Evolutionary conservation across 192 early-diverging fungal genomes (phyloP).

Genomic region (Rhizoclosmatium sp.): DNA sequence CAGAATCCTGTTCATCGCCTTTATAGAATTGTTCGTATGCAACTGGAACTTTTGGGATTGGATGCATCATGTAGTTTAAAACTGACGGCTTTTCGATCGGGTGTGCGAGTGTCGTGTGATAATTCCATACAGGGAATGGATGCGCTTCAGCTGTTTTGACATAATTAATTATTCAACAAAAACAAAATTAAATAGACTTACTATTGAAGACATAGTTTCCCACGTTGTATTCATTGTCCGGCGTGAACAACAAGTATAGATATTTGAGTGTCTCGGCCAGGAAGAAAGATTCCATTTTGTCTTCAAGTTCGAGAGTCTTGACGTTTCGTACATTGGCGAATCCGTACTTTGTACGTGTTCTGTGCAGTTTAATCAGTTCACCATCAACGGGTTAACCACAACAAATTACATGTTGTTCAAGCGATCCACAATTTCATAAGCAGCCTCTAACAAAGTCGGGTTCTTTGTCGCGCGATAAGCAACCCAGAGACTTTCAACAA

Average conservation of each 20-base stretch:
- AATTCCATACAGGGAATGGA: slow-evolving; percentile 38
- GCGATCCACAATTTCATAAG: slow-evolving; percentile 34
- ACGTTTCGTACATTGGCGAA: slow-evolving; percentile 46
- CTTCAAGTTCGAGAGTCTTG: slow-evolving; percentile 21
- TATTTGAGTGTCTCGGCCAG: slow-evolving; percentile 45
- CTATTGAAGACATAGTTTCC: slow-evolving; percentile 40
- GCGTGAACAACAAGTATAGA: slow-evolving; percentile 35
- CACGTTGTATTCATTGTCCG: slow-evolving; percentile 29
- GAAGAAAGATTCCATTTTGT: slow-evolving; percentile 47
- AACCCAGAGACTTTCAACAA: slow-evolving; percentile 66
- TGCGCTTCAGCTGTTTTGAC: slow-evolving; percentile 38
- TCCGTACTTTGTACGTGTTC: slow-evolving; percentile 36
- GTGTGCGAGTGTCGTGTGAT: slow-evolving; percentile 15
- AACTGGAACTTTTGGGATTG: not conserved
- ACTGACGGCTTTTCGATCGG: not conserved
- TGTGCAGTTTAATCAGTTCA: not conserved
- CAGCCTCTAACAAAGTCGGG: slow-evolving; percentile 33
- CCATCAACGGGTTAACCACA: not conserved
- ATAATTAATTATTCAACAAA: not conserved
- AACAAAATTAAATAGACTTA: slow-evolving; percentile 12
- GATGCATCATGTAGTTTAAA: not conserved
- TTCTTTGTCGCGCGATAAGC: slow-evolving; percentile 43
- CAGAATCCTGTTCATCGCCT: slow-evolving; percentile 30
- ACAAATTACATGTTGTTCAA: slow-evolving; percentile 32
- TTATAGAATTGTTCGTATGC: slow-evolving; percentile 7